Evolutionary conservation across 331 rosid genomes (phyloP), one percentile per base, ranked within the genome.

Genomic region (Pyracantha coccinea): DNA sequence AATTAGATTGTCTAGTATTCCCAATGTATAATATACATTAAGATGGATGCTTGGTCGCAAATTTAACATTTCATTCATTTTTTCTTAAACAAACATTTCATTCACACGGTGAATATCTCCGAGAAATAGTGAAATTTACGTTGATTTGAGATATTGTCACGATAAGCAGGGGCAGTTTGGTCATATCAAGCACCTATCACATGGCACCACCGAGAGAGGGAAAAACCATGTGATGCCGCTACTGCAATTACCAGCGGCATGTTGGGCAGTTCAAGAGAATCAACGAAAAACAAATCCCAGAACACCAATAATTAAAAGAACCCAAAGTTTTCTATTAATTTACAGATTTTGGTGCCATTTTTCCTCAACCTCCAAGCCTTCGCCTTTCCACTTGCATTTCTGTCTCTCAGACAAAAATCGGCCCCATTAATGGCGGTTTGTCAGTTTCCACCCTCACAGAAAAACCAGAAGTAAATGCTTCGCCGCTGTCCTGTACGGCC

Each of bases 341-440:
- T 35, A 35, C 13, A 2, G 44, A 35, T 35, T 35, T 35, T 9
- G 13, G 4, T 35, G 44, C 44, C 44, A 35, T 9, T 8, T 35
- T 35, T 35, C 44, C 13, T 58, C 31, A 58, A 23, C 29, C 19
- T 23, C 11, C 35, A 12, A 14, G 32, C 65, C 65, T 5, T 5
- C 13, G 31, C 32, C 9, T 20, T 20, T 20, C 65, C 17, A 24
- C 65, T 14, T 60, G 65, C 10, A 9, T 25, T 60, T 62, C 14
- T 62, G 25, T 78, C 25, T 21, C 59, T 14, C 54, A 5, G 15
- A 29, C n/a, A 75, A 33, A 21, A 71, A 52, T 62, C 70, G 86
- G 75, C 74, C 77, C 84, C 76, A 73, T 74, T 77, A 33, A 77
- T 28, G 17, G 32, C 15, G 19, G 7, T 6, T 25, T 79, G 84